phyloP scores from a whole-genome alignment of 768 basidiomycete genomes.

The Xerocomus spinulosus region DNA sequence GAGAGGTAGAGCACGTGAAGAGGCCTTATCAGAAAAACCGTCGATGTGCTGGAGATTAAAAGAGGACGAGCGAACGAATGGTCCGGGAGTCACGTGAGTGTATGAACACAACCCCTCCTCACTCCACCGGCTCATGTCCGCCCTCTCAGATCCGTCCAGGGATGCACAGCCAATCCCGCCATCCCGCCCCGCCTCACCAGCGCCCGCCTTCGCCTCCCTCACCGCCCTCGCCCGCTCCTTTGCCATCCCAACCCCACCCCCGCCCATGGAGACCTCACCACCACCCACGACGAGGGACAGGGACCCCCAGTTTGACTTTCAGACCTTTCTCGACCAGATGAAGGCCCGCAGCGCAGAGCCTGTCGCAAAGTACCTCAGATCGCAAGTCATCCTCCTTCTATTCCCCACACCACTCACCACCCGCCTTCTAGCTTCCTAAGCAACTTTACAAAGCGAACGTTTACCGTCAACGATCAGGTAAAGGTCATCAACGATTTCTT shows the following conservation, averaged over 20 bases:
- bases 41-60: conserved; percentile 14
- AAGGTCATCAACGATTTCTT: conserved; percentile 95
- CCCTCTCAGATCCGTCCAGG: conserved; percentile 8
- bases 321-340: conserved; percentile 93
- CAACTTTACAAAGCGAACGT: conserved; percentile 89
- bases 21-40: conserved; percentile 2
- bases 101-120: too few relatives aligned
- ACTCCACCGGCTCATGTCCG: too few relatives aligned
- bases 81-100: too few relatives aligned
- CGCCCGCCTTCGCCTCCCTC: conserved; percentile 24
- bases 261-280: conserved; percentile 5
- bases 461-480: conserved; percentile 89
- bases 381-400: conserved; percentile 50
- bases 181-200: too few relatives aligned
- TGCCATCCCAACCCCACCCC: conserved; percentile 38
- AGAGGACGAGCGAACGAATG: conserved; percentile 7
- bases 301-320: conserved; percentile 78
- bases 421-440: conserved; percentile 67
- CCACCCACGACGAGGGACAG: conserved; percentile 27
- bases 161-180: too few relatives aligned
- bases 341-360: conserved; percentile 83
- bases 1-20: neutral
- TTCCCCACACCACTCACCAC: conserved; percentile 1
- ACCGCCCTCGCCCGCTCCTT: conserved; percentile 65
- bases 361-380: conserved; percentile 91